Percentiles rank a stretch among this genome's conserved stretches.
phyloP scores from a whole-genome alignment of 1,139 yeast genomes.

The Debaryomyces nepalensis region DNA sequence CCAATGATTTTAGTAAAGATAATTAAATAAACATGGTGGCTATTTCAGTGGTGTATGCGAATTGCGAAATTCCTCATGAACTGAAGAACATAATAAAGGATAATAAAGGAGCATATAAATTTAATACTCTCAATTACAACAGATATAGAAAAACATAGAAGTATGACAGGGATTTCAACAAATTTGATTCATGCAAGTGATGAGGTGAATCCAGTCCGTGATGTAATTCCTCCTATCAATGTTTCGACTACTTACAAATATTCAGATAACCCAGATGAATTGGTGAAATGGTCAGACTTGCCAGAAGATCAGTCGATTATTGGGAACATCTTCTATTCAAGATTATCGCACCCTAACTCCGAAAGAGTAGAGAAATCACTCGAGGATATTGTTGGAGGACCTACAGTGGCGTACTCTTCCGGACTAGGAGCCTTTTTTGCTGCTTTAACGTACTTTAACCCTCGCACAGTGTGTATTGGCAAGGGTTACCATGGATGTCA shows the following conservation, averaged over 20 bases:
- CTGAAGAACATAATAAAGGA: too few relatives aligned
- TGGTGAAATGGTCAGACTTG: slow-evolving; percentile 48
- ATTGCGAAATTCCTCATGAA: too few relatives aligned
- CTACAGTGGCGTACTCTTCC: slow-evolving; percentile 65
- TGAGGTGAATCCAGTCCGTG: slow-evolving; percentile 44
- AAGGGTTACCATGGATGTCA: slow-evolving; percentile 87
- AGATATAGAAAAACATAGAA: too few relatives aligned
- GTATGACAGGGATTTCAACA: slow-evolving; percentile 47
- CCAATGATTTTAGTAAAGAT: too few relatives aligned
- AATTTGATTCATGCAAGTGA: slow-evolving; percentile 70
- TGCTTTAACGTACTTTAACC: slow-evolving; percentile 70
- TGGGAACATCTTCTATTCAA: slow-evolving; percentile 57
- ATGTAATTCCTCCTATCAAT: slow-evolving; percentile 81
- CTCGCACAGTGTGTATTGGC: slow-evolving; percentile 75
- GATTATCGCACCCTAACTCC: slow-evolving; percentile 75
- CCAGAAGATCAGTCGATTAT: slow-evolving; percentile 19
- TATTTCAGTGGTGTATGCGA: too few relatives aligned
- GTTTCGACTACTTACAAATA: slow-evolving; percentile 80
- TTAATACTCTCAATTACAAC: too few relatives aligned
- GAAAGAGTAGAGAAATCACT: slow-evolving; percentile 69
- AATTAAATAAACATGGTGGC: too few relatives aligned
- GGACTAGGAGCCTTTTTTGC: slow-evolving; percentile 86
- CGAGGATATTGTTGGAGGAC: slow-evolving; percentile 57
- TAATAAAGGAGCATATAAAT: too few relatives aligned
- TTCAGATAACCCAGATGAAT: slow-evolving; percentile 56